These are phyloP conservation scores for Aspergillus japonicus DNA, from an alignment of 2,329 filamentous ascomycete genomes.

Conservation along the genomic window DNA sequence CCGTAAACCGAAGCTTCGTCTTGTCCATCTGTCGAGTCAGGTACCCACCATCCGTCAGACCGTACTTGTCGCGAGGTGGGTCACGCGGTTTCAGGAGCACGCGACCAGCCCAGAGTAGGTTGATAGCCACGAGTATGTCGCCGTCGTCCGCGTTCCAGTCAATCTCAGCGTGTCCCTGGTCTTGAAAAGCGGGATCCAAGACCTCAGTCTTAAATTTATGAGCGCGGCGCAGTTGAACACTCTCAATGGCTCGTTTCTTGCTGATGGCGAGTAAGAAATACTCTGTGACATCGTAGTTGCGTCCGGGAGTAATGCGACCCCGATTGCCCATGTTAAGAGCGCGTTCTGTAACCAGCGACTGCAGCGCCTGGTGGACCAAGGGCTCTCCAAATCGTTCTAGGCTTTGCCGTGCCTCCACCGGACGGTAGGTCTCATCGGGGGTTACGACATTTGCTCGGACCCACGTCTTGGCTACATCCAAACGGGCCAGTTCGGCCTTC, in stretches of 20 bases:
- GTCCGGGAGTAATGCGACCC: constrained; percentile 41
- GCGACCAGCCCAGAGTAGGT: constrained; percentile 39
- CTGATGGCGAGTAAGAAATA: constrained; percentile 41
- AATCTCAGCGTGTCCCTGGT: constrained; percentile 31
- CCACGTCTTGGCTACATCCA: constrained; percentile 48
- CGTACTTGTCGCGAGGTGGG: constrained; percentile 46
- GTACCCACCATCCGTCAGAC: constrained; percentile 48
- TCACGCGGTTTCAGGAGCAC: constrained; percentile 39
- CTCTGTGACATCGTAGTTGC: constrained; percentile 47
- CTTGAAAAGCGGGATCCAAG: constrained; percentile 41
- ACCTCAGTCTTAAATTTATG: constrained; percentile 42
- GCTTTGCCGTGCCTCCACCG: constrained; percentile 36
- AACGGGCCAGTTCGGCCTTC: constrained; percentile 23
- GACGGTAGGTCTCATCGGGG: constrained; percentile 41
- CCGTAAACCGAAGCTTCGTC: constrained; percentile 40
- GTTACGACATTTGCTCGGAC: constrained; percentile 49
- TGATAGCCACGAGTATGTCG: constrained; percentile 44
- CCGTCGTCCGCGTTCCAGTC: constrained; percentile 44
- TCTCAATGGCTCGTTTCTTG: constrained; percentile 42
- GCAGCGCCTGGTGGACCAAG: constrained; percentile 41
- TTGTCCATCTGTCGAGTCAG: constrained; percentile 49
- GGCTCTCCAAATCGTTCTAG: constrained; percentile 33
- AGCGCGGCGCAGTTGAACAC: constrained; percentile 41
- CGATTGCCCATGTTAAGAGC: constrained; percentile 41
- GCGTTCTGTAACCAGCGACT: constrained; percentile 41